phyloP scores from a whole-genome alignment of 768 basidiomycete genomes.

The Suillus variegatus region DNA sequence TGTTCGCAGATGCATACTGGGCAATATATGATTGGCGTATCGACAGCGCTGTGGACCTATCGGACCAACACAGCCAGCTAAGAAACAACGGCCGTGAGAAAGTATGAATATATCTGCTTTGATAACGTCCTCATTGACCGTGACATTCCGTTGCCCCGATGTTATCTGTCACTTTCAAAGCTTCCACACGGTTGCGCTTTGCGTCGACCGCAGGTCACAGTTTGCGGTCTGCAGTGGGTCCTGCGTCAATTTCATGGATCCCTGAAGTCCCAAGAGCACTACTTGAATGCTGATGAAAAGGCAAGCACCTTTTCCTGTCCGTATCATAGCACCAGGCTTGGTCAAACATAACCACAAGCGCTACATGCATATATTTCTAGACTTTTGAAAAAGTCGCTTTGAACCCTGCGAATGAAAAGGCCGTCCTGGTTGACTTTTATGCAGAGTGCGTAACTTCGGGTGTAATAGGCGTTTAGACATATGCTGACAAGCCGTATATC shows the following conservation, averaged over 20 bases:
- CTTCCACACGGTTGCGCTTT: slow-evolving; percentile 13
- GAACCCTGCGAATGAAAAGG: slow-evolving; percentile 43
- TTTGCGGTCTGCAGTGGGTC: slow-evolving; percentile 4
- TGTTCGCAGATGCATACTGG: background rate
- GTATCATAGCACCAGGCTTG: slow-evolving; percentile 7
- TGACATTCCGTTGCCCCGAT: background rate
- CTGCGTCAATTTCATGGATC: slow-evolving; percentile 44
- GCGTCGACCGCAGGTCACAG: slow-evolving; percentile 10
- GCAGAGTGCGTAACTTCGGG: slow-evolving; percentile 59
- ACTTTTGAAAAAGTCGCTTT: slow-evolving; percentile 35
- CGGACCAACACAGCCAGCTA: background rate
- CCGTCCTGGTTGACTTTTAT: slow-evolving; percentile 78
- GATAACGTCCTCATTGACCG: background rate
- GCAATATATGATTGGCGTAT: background rate
- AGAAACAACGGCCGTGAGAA: background rate
- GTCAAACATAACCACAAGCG: slow-evolving; percentile 6
- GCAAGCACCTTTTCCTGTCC: slow-evolving; percentile 33
- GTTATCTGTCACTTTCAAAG: slow-evolving; percentile 14
- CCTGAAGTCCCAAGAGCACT: slow-evolving; percentile 33
- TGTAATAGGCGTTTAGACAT: slow-evolving; percentile 2
- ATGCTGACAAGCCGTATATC: slow-evolving; percentile 5
- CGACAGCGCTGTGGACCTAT: background rate
- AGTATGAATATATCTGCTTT: background rate
- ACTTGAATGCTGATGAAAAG: slow-evolving; percentile 44
- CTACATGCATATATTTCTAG: slow-evolving; percentile 22